Conservation (phyloP, 371 early-diverging fungal genomes). For the Rhizopus stolonifer region DNA sequence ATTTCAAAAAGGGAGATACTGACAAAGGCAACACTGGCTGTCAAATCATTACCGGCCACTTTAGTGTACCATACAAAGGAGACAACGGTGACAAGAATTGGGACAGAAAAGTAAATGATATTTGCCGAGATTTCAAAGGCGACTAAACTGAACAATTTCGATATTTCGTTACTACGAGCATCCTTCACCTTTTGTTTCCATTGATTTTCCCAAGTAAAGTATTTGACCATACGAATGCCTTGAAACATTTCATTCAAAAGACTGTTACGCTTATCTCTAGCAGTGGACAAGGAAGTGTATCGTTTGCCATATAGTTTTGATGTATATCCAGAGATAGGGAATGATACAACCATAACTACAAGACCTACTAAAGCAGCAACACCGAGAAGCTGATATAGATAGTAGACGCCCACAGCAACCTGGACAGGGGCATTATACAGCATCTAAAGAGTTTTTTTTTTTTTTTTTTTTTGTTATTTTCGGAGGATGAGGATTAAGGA, state of each 20-base stretch:
- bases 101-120: conserved; percentile 46
- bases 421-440: conserved; percentile 57
- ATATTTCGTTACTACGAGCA: conserved; percentile 56
- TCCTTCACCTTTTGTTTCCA: conserved; percentile 51
- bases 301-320: conserved; percentile 25
- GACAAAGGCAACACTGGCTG: conserved; percentile 58
- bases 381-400: conserved; percentile 55
- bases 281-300: conserved; percentile 20
- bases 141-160: conserved; percentile 38
- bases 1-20: conserved; percentile 60
- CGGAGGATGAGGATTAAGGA: too few species aligned
- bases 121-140: conserved; percentile 40
- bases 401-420: conserved; percentile 42
- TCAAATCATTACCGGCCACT: conserved; percentile 46
- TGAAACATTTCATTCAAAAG: conserved; percentile 60
- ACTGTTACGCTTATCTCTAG: conserved; percentile 48
- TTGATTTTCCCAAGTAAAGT: conserved; percentile 66
- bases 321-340: conserved; percentile 58
- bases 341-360: conserved; percentile 50
- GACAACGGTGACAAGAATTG: conserved; percentile 54
- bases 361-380: conserved; percentile 51
- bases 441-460: conserved; percentile 16
- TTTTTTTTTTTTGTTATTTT: too few species aligned
- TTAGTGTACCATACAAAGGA: conserved; percentile 64
- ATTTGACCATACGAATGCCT: conserved; percentile 70